A percentile compares a stretch with the other conserved stretches of the same genome.
These are phyloP conservation scores for Magnusiomyces paraingens DNA, from an alignment of 1,139 yeast genomes.

Conservation along the genomic window DNA sequence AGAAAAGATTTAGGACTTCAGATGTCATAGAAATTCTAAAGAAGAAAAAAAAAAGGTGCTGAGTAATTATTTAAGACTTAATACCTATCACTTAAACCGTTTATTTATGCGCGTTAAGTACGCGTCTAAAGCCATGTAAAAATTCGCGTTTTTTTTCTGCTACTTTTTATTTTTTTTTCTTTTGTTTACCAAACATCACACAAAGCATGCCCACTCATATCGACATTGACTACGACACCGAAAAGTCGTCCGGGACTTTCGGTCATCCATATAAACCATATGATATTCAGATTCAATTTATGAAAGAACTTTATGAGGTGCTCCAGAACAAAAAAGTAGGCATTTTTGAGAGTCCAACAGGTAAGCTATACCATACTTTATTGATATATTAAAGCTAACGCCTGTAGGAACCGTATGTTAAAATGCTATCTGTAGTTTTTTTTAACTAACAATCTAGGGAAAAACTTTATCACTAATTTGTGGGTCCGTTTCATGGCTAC, in stretches of 20 bases:
- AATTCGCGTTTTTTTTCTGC: too few relatives aligned
- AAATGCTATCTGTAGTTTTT: not conserved
- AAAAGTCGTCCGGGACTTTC: constrained; percentile 29
- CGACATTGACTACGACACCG: too few relatives aligned
- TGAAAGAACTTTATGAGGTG: constrained; percentile 65
- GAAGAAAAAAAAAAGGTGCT: not conserved
- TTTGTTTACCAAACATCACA: too few relatives aligned
- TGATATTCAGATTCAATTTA: constrained; percentile 66
- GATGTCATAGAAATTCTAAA: not conserved
- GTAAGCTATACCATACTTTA: constrained; percentile 41
- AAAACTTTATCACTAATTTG: constrained; percentile 85
- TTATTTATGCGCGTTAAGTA: not conserved
- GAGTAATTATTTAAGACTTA: not conserved
- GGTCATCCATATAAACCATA: constrained; percentile 82
- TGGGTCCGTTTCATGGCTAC: constrained; percentile 78
- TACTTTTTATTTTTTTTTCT: too few relatives aligned
- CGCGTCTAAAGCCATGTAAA: too few relatives aligned
- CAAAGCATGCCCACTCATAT: too few relatives aligned
- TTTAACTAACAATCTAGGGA: constrained; percentile 39
- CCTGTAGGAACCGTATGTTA: constrained; percentile 20
- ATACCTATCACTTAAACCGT: not conserved
- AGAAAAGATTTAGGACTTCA: not conserved
- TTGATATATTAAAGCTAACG: not conserved
- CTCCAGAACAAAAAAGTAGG: constrained; percentile 63
- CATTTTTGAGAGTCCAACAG: constrained; percentile 90